phyloP scores from a whole-genome alignment of 2,329 filamentous ascomycete genomes.

The Neocucurbitaria cava region DNA sequence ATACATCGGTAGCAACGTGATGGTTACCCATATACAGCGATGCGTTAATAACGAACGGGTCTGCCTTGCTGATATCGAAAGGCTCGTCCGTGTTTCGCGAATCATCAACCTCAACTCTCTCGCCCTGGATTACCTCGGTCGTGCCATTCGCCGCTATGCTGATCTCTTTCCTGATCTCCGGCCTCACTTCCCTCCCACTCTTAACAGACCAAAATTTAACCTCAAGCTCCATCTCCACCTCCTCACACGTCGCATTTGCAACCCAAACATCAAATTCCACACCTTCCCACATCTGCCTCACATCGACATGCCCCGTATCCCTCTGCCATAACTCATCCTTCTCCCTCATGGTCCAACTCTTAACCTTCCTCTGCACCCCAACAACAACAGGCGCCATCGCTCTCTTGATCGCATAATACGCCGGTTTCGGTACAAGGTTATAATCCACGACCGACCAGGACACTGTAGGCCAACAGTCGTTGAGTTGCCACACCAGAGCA shows the following conservation, averaged over 20 bases:
- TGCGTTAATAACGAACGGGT: conserved; percentile 61
- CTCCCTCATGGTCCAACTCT: conserved; percentile 54
- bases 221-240: conserved; percentile 54
- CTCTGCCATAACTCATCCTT: conserved; percentile 43
- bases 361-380: conserved; percentile 64
- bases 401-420: conserved; percentile 74
- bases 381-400: conserved; percentile 58
- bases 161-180: conserved; percentile 54
- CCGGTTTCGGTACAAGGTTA: conserved; percentile 76
- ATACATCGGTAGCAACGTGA: conserved; percentile 60
- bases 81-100: not conserved
- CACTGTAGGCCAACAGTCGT: conserved; percentile 86
- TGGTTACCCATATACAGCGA: conserved; percentile 58
- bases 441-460: conserved; percentile 82
- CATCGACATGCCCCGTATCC: conserved; percentile 38
- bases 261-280: conserved; percentile 62
- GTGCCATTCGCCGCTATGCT: conserved; percentile 61
- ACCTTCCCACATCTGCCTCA: conserved; percentile 24
- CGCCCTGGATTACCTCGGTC: conserved; percentile 57
- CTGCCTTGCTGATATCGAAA: conserved; percentile 58
- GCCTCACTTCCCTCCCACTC: conserved; percentile 59
- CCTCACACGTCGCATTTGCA: conserved; percentile 55
- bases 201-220: conserved; percentile 62
- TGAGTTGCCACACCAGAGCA: conserved; percentile 82
- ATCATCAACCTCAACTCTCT: not conserved